Evolutionary conservation across 2,329 filamentous ascomycete species (phyloP).

Genomic region (Periconia macrospinosa): DNA sequence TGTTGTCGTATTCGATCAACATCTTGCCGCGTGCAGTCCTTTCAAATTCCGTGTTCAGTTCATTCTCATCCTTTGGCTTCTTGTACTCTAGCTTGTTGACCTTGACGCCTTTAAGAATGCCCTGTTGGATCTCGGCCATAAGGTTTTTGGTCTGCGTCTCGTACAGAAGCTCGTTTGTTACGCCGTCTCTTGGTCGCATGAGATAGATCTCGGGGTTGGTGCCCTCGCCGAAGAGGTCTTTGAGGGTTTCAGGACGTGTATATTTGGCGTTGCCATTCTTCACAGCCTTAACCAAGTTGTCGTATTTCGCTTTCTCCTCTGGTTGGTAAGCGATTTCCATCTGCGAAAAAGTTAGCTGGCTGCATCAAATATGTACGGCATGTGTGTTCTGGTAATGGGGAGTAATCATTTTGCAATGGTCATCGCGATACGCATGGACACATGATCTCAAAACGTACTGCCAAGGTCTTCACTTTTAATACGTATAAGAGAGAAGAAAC

Average conservation of each 20-base stretch:
- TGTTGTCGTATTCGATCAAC: slow-evolving; percentile 5
- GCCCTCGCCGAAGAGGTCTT: background rate
- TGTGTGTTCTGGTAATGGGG: too few species aligned
- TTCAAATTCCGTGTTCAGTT: background rate
- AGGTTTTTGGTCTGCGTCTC: background rate
- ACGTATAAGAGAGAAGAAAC: background rate
- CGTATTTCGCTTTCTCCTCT: background rate
- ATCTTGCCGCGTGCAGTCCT: slow-evolving; percentile 5
- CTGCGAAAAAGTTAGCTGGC: background rate
- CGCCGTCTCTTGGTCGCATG: background rate
- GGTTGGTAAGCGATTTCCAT: slow-evolving; percentile 1
- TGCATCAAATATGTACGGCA: background rate
- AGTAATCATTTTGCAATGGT: too few species aligned
- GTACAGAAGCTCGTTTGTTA: background rate
- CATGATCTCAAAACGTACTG: too few species aligned
- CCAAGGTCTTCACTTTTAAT: background rate
- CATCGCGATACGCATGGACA: too few species aligned
- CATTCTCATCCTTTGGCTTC: background rate
- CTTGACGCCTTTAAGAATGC: background rate
- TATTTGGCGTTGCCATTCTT: background rate
- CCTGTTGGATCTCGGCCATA: background rate
- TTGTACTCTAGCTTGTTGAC: background rate
- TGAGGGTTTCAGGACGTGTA: background rate
- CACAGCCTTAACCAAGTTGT: background rate
- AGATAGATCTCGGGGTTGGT: slow-evolving; percentile 2